Percentiles rank a stretch among this genome's conserved stretches.
These are phyloP conservation scores for Phylloporus sp. DNA, from an alignment of 1,284 basidiomycete genomes.

Conservation along the genomic window DNA sequence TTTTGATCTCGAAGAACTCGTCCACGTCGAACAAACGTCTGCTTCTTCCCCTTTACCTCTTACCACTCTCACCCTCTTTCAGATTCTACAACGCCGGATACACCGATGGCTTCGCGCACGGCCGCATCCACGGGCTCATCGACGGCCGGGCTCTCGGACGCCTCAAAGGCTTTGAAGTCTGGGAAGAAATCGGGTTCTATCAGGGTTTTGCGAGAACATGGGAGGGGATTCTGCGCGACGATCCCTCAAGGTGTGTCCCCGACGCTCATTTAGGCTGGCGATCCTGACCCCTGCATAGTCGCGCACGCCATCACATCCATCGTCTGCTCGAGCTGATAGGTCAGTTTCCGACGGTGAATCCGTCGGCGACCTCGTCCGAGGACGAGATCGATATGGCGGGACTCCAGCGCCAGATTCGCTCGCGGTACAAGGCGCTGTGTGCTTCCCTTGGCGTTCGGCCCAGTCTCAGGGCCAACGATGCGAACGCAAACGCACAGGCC, in stretches of 20 bases:
- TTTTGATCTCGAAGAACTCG: constrained; percentile 71
- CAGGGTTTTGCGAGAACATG: constrained; percentile 84
- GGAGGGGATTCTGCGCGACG: constrained; percentile 55
- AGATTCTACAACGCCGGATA: constrained; percentile 88
- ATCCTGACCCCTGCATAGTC: constrained; percentile 23
- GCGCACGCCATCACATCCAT: constrained; percentile 70
- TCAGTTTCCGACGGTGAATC: constrained; percentile 82
- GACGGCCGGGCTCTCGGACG: constrained; percentile 92
- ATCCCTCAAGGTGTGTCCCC: constrained; percentile 52
- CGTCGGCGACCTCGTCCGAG: constrained; percentile 50
- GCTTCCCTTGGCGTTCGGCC: constrained; percentile 83
- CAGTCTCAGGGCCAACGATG: constrained; percentile 52
- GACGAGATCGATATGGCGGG: constrained; percentile 76
- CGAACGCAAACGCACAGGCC: constrained; percentile 20
- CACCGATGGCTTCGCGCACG: constrained; percentile 82
- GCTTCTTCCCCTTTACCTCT: constrained; percentile 21
- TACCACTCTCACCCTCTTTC: constrained; percentile 5
- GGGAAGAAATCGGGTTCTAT: constrained; percentile 96
- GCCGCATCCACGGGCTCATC: constrained; percentile 87
- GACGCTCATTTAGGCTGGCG: not conserved
- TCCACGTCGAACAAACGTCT: constrained; percentile 77
- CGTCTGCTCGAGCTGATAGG: constrained; percentile 76
- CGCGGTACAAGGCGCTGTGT: constrained; percentile 88
- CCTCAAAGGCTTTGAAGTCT: constrained; percentile 93
- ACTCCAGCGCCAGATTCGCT: constrained; percentile 85